Evolutionary conservation across 2,329 filamentous ascomycete genomes (phyloP).

Genomic region (Hypoxylon sp.): DNA sequence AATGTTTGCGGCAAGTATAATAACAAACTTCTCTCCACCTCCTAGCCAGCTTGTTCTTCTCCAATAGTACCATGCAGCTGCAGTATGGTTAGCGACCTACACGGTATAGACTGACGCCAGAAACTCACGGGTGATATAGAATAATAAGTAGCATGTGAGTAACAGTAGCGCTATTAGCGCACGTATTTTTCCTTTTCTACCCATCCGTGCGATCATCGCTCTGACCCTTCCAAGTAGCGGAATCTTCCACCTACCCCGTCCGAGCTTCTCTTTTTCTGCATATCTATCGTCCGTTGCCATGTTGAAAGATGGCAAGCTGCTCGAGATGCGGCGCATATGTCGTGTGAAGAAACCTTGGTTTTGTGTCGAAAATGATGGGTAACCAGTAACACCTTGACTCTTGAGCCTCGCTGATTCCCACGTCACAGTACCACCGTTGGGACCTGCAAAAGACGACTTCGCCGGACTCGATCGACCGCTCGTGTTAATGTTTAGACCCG

Average conservation of each 20-base stretch:
- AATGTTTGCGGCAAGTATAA: constrained; percentile 93
- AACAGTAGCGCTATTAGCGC: constrained; percentile 72
- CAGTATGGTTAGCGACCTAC: constrained; percentile 47
- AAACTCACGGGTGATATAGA: constrained; percentile 81
- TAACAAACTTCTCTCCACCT: constrained; percentile 90
- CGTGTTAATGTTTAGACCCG: constrained; percentile 77
- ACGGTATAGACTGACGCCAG: background rate
- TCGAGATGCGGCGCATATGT: constrained; percentile 85
- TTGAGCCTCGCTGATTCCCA: constrained; percentile 89
- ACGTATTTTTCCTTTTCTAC: constrained; percentile 76
- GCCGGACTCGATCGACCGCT: constrained; percentile 79
- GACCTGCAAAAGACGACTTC: constrained; percentile 62
- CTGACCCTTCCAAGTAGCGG: constrained; percentile 64
- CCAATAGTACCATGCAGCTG: constrained; percentile 73
- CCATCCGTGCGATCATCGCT: constrained; percentile 65
- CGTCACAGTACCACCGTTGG: constrained; percentile 73
- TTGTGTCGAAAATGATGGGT: constrained; percentile 83
- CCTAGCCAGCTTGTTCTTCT: constrained; percentile 81
- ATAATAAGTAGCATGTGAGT: constrained; percentile 73
- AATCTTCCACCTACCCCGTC: constrained; percentile 69
- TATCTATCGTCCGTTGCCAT: constrained; percentile 65
- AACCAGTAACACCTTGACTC: constrained; percentile 79
- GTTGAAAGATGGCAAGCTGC: constrained; percentile 81
- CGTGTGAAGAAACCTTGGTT: constrained; percentile 90
- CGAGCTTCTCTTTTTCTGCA: constrained; percentile 83